Base-by-base conservation (phyloP, 805 yeast genomes). In the Saccharomycopsis fermentans region DNA sequence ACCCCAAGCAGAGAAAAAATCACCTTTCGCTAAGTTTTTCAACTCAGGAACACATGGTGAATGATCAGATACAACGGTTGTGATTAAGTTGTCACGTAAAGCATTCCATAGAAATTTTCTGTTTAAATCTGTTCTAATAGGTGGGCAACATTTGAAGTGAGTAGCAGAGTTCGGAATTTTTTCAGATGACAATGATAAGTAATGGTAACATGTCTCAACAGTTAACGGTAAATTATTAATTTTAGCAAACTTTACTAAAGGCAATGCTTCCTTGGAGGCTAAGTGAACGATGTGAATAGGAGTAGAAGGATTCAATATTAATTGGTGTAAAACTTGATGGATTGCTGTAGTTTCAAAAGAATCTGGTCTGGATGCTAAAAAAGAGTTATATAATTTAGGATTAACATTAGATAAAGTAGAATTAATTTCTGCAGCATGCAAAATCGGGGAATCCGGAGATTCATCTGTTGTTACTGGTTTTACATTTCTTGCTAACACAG, bases 171-270 rank as follows among this genome's bases (percentile, higher is more conserved):
- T 79, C 19, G 90, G 84, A 57, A 91, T 89, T 26, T 77, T 75
- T 67, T 91, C 97, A 2, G 96, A 87, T 2, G 79, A 76, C 51
- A 91, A 75, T 1, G 92, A 79, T 56, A 91, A 75, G 70, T 91
- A 91, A 69, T 91, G 98, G 80, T 90, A 91, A 70, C 98, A 91
- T 0, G 98, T 92, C 70, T 91, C 98, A 1, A 90, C 96, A 0
- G 94, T 75, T 55, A 91, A 76, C 35, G 87, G 88, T 53, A 86
- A 71, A 0, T 78, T 77, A 50, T 71, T 67, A 4, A 73, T 71
- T 16, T 67, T 65, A 61, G 83, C 83, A 2, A 97, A 97, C 19
- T 81, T 76, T 47, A 76, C 71, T 17, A 91, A 72, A 6, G 96
- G 95, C 9, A 92, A 70, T 0, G 96, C 96, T 65, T 87, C 84